phyloP scores from a whole-genome alignment of 352 stramenopile species.

The Phytophthora fragariaefolia region DNA sequence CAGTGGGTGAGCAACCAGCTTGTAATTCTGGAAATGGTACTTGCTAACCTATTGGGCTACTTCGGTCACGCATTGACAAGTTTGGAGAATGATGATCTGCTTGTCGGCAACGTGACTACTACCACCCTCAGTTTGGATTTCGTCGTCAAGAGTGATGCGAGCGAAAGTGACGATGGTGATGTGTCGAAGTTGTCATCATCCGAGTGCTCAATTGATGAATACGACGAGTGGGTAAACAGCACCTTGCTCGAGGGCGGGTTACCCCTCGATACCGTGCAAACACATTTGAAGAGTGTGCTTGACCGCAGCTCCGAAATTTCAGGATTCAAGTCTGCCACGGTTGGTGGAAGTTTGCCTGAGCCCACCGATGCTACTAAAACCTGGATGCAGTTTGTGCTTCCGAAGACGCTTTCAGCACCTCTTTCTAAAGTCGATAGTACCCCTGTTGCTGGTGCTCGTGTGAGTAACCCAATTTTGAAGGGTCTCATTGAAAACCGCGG shows the following conservation, averaged over 20 bases:
- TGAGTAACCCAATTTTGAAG: slow-evolving; percentile 59
- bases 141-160: slow-evolving; percentile 44
- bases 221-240: slow-evolving; percentile 84
- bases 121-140: slow-evolving; percentile 35
- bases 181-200: slow-evolving; percentile 53
- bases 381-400: slow-evolving; percentile 70
- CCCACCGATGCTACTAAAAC: slow-evolving; percentile 56
- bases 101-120: slow-evolving; percentile 47
- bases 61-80: slow-evolving; percentile 76
- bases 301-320: slow-evolving; percentile 53
- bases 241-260: slow-evolving; percentile 78
- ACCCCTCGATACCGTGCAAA: slow-evolving; percentile 58
- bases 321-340: slow-evolving; percentile 35
- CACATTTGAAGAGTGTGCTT: slow-evolving; percentile 71
- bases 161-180: slow-evolving; percentile 38
- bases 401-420: slow-evolving; percentile 52
- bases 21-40: slow-evolving; percentile 79
- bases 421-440: slow-evolving; percentile 32
- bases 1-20: slow-evolving; percentile 60
- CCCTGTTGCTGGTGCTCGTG: slow-evolving; percentile 14
- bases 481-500: slow-evolving; percentile 73
- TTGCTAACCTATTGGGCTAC: slow-evolving; percentile 76
- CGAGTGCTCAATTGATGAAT: slow-evolving; percentile 80
- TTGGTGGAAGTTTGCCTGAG: slow-evolving; percentile 33
- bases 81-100: slow-evolving; percentile 61